A percentile compares a stretch with the other conserved stretches of the same genome.
Conservation (phyloP, 768 basidiomycete species). For the Hypholoma sublateritium region DNA sequence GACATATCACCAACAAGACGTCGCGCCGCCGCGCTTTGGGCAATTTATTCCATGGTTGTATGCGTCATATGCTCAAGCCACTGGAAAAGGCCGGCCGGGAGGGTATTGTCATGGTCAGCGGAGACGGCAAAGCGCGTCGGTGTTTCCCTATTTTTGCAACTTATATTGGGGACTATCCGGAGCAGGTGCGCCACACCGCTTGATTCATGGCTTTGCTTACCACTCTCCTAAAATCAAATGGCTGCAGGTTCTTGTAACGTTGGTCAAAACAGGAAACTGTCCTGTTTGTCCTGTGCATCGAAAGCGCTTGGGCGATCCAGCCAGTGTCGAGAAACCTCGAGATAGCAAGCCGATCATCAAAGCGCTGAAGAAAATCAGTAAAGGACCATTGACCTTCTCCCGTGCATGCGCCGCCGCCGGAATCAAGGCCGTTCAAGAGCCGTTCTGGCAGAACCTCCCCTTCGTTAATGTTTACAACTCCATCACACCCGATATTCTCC, state of each 20-base stretch:
- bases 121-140: constrained; percentile 24
- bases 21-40: constrained; percentile 1
- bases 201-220: too few species aligned
- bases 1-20: constrained; percentile 9
- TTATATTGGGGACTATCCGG: constrained; percentile 11
- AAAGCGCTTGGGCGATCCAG: not conserved
- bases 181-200: too few species aligned
- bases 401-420: too few species aligned
- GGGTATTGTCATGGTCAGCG: constrained; percentile 32
- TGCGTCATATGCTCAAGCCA: constrained; percentile 28
- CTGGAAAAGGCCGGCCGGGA: constrained; percentile 17
- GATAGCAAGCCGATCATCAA: not conserved
- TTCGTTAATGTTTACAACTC: constrained; percentile 7
- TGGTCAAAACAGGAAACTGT: too few species aligned
- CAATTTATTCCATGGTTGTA: constrained; percentile 38
- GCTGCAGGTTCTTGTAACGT: too few species aligned
- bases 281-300: not conserved
- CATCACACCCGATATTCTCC: constrained; percentile 17
- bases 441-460: constrained; percentile 16
- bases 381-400: too few species aligned
- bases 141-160: constrained; percentile 15
- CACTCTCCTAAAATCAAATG: too few species aligned
- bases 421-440: constrained; percentile 3
- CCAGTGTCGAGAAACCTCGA: not conserved
- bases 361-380: too few species aligned